A percentile compares a stretch with the other conserved stretches of the same genome.
These are phyloP conservation scores for Hericium rajendrae DNA, from an alignment of 768 basidiomycete genomes.

Conservation along the genomic window DNA sequence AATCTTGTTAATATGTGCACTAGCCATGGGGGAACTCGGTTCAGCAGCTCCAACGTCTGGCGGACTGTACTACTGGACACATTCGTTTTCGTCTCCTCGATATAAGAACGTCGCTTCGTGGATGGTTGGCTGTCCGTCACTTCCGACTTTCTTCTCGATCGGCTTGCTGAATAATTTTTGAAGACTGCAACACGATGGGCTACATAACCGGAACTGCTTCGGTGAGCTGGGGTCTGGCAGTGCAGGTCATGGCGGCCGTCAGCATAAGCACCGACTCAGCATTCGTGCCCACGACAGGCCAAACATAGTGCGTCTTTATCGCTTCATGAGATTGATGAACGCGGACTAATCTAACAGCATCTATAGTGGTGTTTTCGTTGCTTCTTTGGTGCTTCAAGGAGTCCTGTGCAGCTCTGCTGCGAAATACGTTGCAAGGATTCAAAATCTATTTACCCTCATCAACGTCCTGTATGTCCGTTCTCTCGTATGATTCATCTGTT, in stretches of 20 bases:
- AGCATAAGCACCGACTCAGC: slow-evolving; percentile 22
- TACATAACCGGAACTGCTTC: slow-evolving; percentile 24
- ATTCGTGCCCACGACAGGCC: slow-evolving; percentile 19
- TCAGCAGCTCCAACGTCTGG: slow-evolving; percentile 28
- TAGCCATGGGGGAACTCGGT: slow-evolving; percentile 26
- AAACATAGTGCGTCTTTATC: neutral
- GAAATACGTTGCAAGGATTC: slow-evolving; percentile 46
- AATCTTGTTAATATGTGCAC: slow-evolving; percentile 24
- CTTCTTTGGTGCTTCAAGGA: slow-evolving; percentile 23
- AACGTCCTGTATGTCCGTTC: neutral
- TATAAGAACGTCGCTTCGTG: slow-evolving; percentile 29
- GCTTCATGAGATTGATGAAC: neutral
- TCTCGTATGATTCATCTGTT: slow-evolving; percentile 9
- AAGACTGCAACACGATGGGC: slow-evolving; percentile 28
- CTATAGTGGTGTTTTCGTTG: slow-evolving; percentile 24
- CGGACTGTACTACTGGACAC: slow-evolving; percentile 30
- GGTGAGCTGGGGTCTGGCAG: slow-evolving; percentile 29
- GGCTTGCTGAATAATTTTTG: neutral
- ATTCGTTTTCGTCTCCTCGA: slow-evolving; percentile 19
- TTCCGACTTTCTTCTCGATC: no score
- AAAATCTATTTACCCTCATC: slow-evolving; percentile 26
- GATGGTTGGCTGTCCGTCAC: slow-evolving; percentile 28
- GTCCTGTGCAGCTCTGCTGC: slow-evolving; percentile 49
- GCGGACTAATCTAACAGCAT: neutral
- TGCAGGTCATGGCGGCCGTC: slow-evolving; percentile 30